phyloP scores from a whole-genome alignment of 1,284 basidiomycete species.

The Microbotryum violaceum region DNA sequence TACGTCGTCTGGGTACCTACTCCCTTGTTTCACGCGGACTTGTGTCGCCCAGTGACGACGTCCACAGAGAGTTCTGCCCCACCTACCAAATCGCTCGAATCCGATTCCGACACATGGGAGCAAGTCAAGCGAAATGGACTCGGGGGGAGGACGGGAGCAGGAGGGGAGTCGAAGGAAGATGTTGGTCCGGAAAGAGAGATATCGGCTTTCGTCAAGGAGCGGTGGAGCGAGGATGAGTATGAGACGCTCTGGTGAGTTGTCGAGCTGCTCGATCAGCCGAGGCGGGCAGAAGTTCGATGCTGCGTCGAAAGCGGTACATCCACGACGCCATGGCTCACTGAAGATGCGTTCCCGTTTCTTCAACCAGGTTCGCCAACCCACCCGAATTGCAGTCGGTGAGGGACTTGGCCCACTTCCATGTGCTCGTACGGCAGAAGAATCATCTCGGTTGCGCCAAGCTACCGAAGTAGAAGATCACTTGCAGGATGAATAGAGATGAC shows the following conservation, averaged over 20 bases:
- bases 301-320: not conserved
- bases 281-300: not conserved
- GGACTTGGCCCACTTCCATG: constrained; percentile 67
- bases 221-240: constrained; percentile 62
- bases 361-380: constrained; percentile 23
- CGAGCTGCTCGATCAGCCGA: not conserved
- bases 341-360: not conserved
- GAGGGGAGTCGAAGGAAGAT: constrained; percentile 52
- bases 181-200: constrained; percentile 54
- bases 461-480: too few relatives aligned
- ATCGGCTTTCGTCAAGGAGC: constrained; percentile 50
- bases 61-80: constrained; percentile 3
- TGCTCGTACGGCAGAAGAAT: constrained; percentile 50
- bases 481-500: too few relatives aligned
- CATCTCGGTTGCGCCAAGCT: too few relatives aligned
- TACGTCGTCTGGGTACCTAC: constrained; percentile 64
- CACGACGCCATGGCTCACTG: constrained; percentile 3
- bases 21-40: constrained; percentile 54
- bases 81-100: not conserved
- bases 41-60: constrained; percentile 8
- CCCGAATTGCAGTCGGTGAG: constrained; percentile 66
- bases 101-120: constrained; percentile 22
- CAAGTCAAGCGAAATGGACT: constrained; percentile 46
- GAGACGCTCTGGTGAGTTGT: constrained; percentile 73
- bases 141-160: constrained; percentile 66